A percentile compares a stretch with the other conserved stretches of the same genome.
Conservation (phyloP, 768 basidiomycete genomes). For the Mycena filopes region DNA sequence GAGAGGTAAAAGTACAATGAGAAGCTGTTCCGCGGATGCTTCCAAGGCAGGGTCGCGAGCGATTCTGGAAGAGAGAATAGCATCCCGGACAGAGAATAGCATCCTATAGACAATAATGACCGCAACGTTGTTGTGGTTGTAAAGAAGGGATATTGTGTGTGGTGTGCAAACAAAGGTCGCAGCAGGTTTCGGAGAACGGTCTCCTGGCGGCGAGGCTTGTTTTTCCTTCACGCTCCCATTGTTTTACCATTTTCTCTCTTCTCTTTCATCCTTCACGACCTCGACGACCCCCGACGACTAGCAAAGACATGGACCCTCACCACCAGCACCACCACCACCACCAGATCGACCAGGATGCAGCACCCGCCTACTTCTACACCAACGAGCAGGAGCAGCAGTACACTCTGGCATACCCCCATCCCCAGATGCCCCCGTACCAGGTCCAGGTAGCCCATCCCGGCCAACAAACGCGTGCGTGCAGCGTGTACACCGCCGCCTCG, state of each 20-base stretch:
- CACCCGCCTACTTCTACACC: slow-evolving; percentile 62
- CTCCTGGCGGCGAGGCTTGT: slow-evolving; percentile 33
- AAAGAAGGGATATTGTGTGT: no score
- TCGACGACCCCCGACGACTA: slow-evolving; percentile 39
- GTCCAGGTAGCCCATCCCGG: slow-evolving; percentile 58
- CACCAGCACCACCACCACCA: slow-evolving; percentile 56
- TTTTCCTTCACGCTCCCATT: slow-evolving; percentile 37
- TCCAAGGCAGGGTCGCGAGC: no score
- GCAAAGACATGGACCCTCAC: slow-evolving; percentile 51
- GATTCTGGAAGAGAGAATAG: no score
- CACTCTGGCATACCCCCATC: slow-evolving; percentile 51
- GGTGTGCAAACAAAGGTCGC: slow-evolving; percentile 32
- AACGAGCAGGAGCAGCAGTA: slow-evolving; percentile 67
- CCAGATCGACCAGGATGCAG: slow-evolving; percentile 59
- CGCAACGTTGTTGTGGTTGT: no score
- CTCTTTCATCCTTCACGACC: slow-evolving; percentile 49
- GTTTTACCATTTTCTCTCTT: slow-evolving; percentile 46
- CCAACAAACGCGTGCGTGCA: slow-evolving; percentile 79
- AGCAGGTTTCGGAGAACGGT: no score
- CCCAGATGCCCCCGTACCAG: slow-evolving; percentile 70
- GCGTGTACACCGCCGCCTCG: slow-evolving; percentile 49
- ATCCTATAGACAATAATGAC: no score
- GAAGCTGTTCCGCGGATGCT: slow-evolving; percentile 9
- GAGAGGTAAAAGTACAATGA: not conserved
- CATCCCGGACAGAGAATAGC: no score